Conservation (phyloP, 1,139 yeast species). For the Protomyces lactucae-debilis region DNA sequence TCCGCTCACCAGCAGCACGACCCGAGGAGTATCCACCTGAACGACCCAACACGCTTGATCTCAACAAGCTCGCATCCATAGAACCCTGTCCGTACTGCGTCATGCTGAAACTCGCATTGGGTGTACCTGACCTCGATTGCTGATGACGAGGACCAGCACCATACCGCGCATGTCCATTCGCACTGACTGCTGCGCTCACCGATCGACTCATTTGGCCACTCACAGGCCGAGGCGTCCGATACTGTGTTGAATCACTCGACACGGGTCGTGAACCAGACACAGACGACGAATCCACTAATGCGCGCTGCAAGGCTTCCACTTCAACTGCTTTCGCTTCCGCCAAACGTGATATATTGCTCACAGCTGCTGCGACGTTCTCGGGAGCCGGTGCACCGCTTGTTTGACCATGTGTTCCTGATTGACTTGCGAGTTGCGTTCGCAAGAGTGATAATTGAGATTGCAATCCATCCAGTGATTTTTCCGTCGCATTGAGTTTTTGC, state of each 20-base stretch:
- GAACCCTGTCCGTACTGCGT: not conserved
- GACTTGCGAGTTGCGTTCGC: constrained; percentile 16
- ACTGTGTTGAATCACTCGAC: not conserved
- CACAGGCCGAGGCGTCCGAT: not conserved
- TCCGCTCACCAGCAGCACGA: not conserved
- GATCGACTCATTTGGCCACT: not conserved
- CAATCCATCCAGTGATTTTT: constrained; percentile 12
- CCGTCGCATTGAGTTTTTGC: constrained; percentile 8
- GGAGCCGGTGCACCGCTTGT: not conserved
- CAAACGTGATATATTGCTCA: not conserved
- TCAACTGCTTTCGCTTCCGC: not conserved
- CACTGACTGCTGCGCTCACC: not conserved
- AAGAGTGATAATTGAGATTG: constrained; percentile 18
- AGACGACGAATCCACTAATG: not conserved
- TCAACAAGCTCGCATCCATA: not conserved
- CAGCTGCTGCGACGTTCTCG: not conserved
- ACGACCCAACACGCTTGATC: not conserved
- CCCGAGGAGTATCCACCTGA: not conserved
- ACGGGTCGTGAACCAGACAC: not conserved
- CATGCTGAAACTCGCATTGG: not conserved
- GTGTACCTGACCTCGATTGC: not conserved
- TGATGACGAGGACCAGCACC: not conserved
- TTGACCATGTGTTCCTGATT: not conserved
- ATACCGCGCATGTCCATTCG: not conserved
- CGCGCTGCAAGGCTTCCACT: not conserved